Evolutionary conservation across 164 flowering plant genomes (phyloP).

Genomic region (Litsea cubeba): DNA sequence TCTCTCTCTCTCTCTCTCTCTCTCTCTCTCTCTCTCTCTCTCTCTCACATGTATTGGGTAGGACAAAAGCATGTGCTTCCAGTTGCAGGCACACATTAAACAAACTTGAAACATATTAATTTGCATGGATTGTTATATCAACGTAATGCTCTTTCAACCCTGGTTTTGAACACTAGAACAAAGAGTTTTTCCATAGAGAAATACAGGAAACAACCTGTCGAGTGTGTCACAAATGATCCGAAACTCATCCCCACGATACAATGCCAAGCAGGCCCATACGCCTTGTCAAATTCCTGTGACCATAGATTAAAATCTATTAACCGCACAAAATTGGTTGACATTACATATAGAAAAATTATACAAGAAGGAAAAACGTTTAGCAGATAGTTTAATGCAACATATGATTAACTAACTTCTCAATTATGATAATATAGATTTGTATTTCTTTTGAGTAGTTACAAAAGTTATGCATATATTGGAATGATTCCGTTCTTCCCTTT

Average conservation of each 20-base stretch:
- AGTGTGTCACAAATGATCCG: constrained; percentile 74
- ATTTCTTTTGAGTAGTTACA: too few species aligned
- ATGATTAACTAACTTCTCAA: too few species aligned
- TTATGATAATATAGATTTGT: too few species aligned
- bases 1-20: constrained; percentile 5
- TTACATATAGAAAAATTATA: too few species aligned
- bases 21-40: constrained; percentile 3
- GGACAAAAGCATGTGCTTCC: not conserved
- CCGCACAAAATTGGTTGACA: not conserved
- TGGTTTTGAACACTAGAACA: constrained; percentile 59
- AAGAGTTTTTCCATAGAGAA: constrained; percentile 61
- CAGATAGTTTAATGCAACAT: too few species aligned
- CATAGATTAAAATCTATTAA: not conserved
- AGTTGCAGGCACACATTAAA: not conserved
- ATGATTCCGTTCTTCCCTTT: too few species aligned
- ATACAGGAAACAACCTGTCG: constrained; percentile 67
- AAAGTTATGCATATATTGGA: too few species aligned
- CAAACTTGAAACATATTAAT: not conserved
- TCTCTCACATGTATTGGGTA: not conserved
- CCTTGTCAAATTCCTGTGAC: constrained; percentile 66
- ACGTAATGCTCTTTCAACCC: constrained; percentile 38
- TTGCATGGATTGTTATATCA: constrained; percentile 2
- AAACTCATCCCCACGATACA: constrained; percentile 76
- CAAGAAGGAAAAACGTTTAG: too few species aligned
- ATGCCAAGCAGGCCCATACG: constrained; percentile 85